phyloP scores from a whole-genome alignment of 495 filamentous ascomycete genomes.

The Halenospora varia region DNA sequence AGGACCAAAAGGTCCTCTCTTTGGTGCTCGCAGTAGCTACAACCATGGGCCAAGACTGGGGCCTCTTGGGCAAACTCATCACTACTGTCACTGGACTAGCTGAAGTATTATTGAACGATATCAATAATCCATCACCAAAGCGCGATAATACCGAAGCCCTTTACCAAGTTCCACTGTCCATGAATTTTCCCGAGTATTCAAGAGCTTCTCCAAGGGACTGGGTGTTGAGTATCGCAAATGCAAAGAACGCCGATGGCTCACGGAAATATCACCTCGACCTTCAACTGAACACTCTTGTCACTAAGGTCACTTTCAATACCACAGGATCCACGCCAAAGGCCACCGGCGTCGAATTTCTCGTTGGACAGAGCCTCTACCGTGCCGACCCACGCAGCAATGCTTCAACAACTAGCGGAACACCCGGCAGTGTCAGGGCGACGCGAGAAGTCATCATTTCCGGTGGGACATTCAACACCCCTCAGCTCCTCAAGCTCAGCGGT shows the following conservation, averaged over 20 bases:
- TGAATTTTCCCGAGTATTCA: conserved; percentile 34
- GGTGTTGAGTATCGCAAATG: conserved; percentile 45
- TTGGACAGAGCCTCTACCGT: conserved; percentile 55
- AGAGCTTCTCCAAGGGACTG: conserved; percentile 53
- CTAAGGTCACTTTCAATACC: conserved; percentile 48
- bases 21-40: conserved; percentile 46
- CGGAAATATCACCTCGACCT: conserved; percentile 56
- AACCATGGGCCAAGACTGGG: conserved; percentile 46
- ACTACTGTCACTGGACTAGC: conserved; percentile 35
- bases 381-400: conserved; percentile 43
- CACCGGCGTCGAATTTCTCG: conserved; percentile 58
- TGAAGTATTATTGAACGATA: conserved; percentile 45
- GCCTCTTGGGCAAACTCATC: conserved; percentile 28
- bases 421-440: conserved; percentile 44
- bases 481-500: conserved; percentile 60
- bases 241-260: conserved; percentile 43
- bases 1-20: conserved; percentile 49
- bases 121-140: conserved; percentile 38
- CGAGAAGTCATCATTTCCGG: conserved; percentile 63
- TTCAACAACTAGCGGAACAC: conserved; percentile 31
- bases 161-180: conserved; percentile 52
- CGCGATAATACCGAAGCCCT: conserved; percentile 31
- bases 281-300: conserved; percentile 54
- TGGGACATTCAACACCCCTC: conserved; percentile 58
- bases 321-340: conserved; percentile 42